These are phyloP conservation scores for Chaetomiaceae sp. DNA, from an alignment of 2,329 filamentous ascomycete genomes.

Conservation along the genomic window DNA sequence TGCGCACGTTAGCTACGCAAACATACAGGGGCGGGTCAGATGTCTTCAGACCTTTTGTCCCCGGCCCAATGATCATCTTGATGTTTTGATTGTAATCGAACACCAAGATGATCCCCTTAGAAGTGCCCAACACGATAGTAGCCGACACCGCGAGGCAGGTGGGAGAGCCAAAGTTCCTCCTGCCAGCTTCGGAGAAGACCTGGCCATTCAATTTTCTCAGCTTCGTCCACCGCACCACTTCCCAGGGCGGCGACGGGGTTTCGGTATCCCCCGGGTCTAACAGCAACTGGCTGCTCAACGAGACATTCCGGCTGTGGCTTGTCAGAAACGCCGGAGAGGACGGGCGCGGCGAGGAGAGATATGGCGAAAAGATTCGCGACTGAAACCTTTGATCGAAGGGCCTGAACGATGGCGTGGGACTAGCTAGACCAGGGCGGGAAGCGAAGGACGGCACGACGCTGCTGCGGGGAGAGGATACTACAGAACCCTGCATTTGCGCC, in stretches of 20 bases:
- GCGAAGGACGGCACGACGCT: constrained; percentile 65
- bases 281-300: constrained; percentile 64
- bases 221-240: constrained; percentile 93
- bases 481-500: constrained; percentile 44
- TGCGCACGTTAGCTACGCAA: constrained; percentile 35
- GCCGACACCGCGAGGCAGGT: constrained; percentile 87
- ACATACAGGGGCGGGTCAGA: not conserved
- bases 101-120: constrained; percentile 87
- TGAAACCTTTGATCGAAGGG: constrained; percentile 95
- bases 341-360: constrained; percentile 56
- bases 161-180: constrained; percentile 83
- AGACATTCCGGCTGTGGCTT: constrained; percentile 75
- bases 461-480: constrained; percentile 63
- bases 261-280: constrained; percentile 60
- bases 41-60: constrained; percentile 73
- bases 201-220: constrained; percentile 83
- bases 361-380: constrained; percentile 67
- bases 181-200: constrained; percentile 86
- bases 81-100: constrained; percentile 97
- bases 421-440: constrained; percentile 58
- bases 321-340: constrained; percentile 71
- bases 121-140: constrained; percentile 83
- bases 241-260: constrained; percentile 78
- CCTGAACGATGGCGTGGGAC: constrained; percentile 75
- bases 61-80: constrained; percentile 87